Base-by-base conservation (phyloP, 2,329 filamentous ascomycete genomes). In the Trichoderma simmonsii region DNA sequence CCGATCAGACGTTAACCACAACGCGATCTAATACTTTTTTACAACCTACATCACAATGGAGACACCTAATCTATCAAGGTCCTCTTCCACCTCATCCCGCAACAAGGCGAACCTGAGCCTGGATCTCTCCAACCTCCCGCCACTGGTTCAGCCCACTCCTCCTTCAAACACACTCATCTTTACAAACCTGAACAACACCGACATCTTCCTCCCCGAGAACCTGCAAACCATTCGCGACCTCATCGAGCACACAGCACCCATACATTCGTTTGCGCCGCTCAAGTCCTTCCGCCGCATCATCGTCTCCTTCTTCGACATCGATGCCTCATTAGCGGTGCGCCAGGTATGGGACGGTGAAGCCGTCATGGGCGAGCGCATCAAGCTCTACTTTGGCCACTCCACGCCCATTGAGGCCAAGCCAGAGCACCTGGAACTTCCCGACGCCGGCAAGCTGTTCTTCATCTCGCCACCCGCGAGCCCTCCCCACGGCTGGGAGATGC, bases 101-200 rank as follows among this genome's bases (percentile, higher is more conserved):
- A 81, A 80, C 75, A 83, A 83, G 73, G 82, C 77, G 75, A 81
- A 86, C 76, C 88, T 94, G 71, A 91, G 89, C 26, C 87, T 96
- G 78, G 93, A 95, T 79, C 88, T 95, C 60, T 92, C 91, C 74
- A 88, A 86, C 78, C 83, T 95, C 56, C 92, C 93, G 64, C 88
- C 91, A 43, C 85, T 93, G 70, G 85, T 86, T 56, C 87, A 89
- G 79, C 92, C 93, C n/a, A 90, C 92, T 30, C 89, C 91, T 70
- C 91, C 92, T 6, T 92, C 91, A 75, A 96, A 96, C 85, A 96
- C 93, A 0, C 90, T 96, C 71, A 89, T 96, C 78, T 91, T 96
- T 79, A 96, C 93, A 77, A 94, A 94, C 83, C 89, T 96, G 73
- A 84, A 90, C 78, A 89, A 93, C 75, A 83, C 86, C 72, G 90